Conservation (phyloP, 2,329 filamentous ascomycete genomes). For the Ophiocordyceps camponoti-floridani region DNA sequence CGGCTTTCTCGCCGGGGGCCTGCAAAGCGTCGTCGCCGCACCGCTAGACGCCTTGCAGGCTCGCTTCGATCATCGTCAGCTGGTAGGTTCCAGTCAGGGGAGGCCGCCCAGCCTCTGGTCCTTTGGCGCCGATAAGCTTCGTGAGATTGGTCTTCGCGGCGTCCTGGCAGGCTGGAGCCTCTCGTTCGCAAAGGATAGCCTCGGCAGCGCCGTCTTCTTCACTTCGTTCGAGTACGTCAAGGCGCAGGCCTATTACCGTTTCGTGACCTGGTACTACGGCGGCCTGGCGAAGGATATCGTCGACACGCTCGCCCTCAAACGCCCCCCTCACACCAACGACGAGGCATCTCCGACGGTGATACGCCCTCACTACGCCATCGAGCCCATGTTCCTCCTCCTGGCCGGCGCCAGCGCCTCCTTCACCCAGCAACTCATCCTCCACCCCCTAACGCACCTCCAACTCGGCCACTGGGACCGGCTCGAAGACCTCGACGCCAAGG, state of each 20-base stretch:
- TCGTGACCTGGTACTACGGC: conserved; percentile 54
- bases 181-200: conserved; percentile 49
- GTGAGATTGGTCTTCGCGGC: conserved; percentile 54
- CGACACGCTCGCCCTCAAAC: conserved; percentile 27
- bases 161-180: conserved; percentile 59
- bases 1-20: conserved; percentile 47
- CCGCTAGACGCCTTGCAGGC: conserved; percentile 62
- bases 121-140: conserved; percentile 44
- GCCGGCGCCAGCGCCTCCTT: conserved; percentile 54
- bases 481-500: conserved; percentile 50
- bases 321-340: conserved; percentile 15
- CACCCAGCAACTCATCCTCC: conserved; percentile 49
- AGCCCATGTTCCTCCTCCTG: conserved; percentile 52
- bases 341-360: conserved; percentile 29
- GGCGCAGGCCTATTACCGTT: conserved; percentile 51
- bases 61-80: conserved; percentile 40
- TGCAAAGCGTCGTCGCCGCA: conserved; percentile 56
- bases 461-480: conserved; percentile 56
- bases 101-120: conserved; percentile 51
- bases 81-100: conserved; percentile 1
- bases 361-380: conserved; percentile 56
- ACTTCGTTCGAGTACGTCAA: conserved; percentile 61
- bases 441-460: conserved; percentile 54
- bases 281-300: conserved; percentile 33
- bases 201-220: conserved; percentile 58